Evolutionary conservation across 164 flowering plant species (phyloP), one percentile per base, ranked within the genome.

Genomic region (Vitis rotundifolia): DNA sequence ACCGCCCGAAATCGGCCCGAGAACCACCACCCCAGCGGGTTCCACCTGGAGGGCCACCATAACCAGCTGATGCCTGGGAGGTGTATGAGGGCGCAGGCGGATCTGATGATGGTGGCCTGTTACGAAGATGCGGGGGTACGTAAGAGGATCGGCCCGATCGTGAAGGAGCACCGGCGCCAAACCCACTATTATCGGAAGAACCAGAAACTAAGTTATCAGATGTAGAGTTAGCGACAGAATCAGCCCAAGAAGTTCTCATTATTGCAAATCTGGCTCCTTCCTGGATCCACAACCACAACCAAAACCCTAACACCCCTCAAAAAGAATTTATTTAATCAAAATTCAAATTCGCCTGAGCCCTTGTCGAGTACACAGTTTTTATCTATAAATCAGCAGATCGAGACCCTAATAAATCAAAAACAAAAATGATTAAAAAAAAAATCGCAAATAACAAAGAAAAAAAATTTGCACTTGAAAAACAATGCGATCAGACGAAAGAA

Each of bases 111-210:
- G 75, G 67, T 16, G 79, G 73, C 71, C 75, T 73, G 67, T 81
- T 79, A 13, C 87, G 79, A 49, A 84, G 83, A 72, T 82, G 87
- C 0, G 87, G 85, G 0, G 87, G 87, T 52, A 81, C 78, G 62
- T 84, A 84, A 8, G 81, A 51, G 2, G 80, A 50, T 18, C 80
- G 61, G 10, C 51, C 16, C 12, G 70, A 72, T 5, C 71, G 71
- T 48, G 49, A 49, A 10, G 49, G 5, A 5, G 49, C 65, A 55
- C 73, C 73, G 8, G 19, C 49, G 44, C 44, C 57, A 22, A 47
- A 63, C 53, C 60, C 68, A 49, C 70, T 66, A 53, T 63, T 66
- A 13, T 48, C 37, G 59, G 67, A 61, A 51, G 74, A 62, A 62
- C 74, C 75, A 77, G 69, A 16, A 8, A 69, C 69, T 64, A 64